A percentile compares a stretch with the other conserved stretches of the same genome.
These are phyloP conservation scores for Chionographis japonica DNA, from an alignment of 106 monocot genomes.

Conservation along the genomic window DNA sequence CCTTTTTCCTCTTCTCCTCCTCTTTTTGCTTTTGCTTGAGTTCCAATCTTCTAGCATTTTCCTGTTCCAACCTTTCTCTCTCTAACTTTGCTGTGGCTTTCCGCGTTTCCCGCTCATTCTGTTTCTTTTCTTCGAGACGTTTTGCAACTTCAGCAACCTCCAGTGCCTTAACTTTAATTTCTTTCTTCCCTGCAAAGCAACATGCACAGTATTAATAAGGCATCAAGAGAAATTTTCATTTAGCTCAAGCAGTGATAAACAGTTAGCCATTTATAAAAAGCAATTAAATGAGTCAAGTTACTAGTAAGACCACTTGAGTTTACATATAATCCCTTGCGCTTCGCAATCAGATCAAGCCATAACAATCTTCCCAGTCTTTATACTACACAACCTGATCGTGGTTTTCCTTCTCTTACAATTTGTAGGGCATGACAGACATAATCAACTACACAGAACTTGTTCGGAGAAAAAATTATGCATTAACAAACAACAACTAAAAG, in stretches of 20 bases:
- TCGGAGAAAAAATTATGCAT: too few relatives aligned
- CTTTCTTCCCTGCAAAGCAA: constrained; percentile 58
- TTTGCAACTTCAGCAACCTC: constrained; percentile 89
- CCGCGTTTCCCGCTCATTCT: constrained; percentile 68
- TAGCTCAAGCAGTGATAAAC: not conserved
- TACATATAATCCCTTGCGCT: too few relatives aligned
- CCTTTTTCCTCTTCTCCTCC: constrained; percentile 73
- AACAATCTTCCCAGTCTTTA: too few relatives aligned
- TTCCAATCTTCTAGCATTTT: constrained; percentile 49
- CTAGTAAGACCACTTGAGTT: too few relatives aligned
- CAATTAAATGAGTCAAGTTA: too few relatives aligned
- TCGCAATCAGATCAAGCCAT: too few relatives aligned
- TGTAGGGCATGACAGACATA: too few relatives aligned
- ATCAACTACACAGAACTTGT: too few relatives aligned
- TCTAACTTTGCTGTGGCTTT: constrained; percentile 74
- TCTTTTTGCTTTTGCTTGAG: constrained; percentile 63
- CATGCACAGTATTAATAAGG: not conserved
- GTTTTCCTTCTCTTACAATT: too few relatives aligned
- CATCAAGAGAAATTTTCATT: not conserved
- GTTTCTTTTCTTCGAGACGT: constrained; percentile 65
- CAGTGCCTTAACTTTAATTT: constrained; percentile 85
- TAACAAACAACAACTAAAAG: too few relatives aligned
- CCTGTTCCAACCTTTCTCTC: constrained; percentile 53
- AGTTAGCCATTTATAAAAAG: too few relatives aligned
- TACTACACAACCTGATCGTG: too few relatives aligned